These are phyloP conservation scores for Aquilaria agallochum DNA, from an alignment of 441 rosid species.

Conservation along the genomic window DNA sequence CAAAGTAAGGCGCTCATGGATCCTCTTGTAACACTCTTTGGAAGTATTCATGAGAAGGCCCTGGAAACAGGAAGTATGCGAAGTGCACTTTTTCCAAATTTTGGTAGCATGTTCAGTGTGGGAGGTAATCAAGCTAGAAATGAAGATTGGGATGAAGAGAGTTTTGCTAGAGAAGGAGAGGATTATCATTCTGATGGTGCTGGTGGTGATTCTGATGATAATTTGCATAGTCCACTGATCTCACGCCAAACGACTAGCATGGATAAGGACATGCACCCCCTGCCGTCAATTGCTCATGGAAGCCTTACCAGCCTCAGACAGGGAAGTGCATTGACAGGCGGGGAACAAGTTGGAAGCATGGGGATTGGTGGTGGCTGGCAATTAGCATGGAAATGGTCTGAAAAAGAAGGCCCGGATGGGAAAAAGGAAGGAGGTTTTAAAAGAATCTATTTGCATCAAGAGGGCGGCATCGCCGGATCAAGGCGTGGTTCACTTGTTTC, in stretches of 20 bases:
- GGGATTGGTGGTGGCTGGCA: constrained; percentile 99
- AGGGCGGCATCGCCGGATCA: constrained; percentile 53
- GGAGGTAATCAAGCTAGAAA: constrained; percentile 62
- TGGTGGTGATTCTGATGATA: constrained; percentile 69
- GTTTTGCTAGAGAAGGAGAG: constrained; percentile 66
- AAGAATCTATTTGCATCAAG: constrained; percentile 82
- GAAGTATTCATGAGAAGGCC: constrained; percentile 91
- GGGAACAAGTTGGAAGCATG: constrained; percentile 49
- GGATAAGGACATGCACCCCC: constrained; percentile 69
- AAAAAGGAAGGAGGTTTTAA: constrained; percentile 85
- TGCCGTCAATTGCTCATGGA: constrained; percentile 31
- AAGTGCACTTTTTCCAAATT: constrained; percentile 84
- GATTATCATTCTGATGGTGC: constrained; percentile 66
- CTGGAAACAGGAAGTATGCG: constrained; percentile 82
- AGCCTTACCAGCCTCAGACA: constrained; percentile 49
- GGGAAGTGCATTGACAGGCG: constrained; percentile 63
- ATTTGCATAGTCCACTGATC: constrained; percentile 85
- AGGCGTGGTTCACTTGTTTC: constrained; percentile 72
- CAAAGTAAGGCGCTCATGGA: constrained; percentile 60
- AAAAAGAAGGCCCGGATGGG: constrained; percentile 63
- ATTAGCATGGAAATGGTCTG: constrained; percentile 94
- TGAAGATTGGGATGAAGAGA: constrained; percentile 93
- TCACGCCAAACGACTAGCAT: constrained; percentile 79
- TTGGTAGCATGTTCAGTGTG: constrained; percentile 93
- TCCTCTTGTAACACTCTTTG: constrained; percentile 92